Conservation (phyloP, 805 yeast species). For the Candida koratica region DNA sequence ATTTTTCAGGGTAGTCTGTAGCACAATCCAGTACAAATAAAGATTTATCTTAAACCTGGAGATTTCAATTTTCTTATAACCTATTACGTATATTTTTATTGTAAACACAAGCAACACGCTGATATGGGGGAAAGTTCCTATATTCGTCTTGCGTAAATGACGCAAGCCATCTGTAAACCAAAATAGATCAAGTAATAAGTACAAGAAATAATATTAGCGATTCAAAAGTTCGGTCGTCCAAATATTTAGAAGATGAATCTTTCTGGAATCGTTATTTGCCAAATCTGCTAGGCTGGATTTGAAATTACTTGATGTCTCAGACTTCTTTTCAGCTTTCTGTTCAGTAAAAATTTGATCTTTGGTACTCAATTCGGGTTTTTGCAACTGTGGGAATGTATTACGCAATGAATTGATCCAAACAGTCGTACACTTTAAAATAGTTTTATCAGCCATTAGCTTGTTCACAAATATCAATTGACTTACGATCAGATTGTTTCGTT, state of each 20-base stretch:
- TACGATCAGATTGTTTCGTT: constrained; percentile 2
- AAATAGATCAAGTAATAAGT: too few relatives aligned
- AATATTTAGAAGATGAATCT: constrained; percentile 1
- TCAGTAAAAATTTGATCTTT: constrained; percentile 34
- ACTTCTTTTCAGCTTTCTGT: constrained; percentile 23
- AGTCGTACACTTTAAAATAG: not conserved
- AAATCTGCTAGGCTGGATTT: not conserved
- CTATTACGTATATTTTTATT: not conserved
- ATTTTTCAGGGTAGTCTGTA: too few relatives aligned
- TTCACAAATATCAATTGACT: constrained; percentile 7
- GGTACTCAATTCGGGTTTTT: constrained; percentile 27
- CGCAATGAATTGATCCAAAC: constrained; percentile 15
- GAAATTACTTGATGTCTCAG: not conserved
- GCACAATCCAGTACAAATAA: too few relatives aligned
- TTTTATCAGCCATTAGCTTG: not conserved
- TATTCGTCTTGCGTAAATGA: too few relatives aligned
- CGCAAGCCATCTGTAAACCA: too few relatives aligned
- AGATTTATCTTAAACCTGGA: too few relatives aligned
- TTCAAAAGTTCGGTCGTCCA: constrained; percentile 6
- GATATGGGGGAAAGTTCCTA: too few relatives aligned
- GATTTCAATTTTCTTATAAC: too few relatives aligned
- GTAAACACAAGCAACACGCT: too few relatives aligned
- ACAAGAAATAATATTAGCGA: too few relatives aligned
- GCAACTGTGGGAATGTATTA: constrained; percentile 25
- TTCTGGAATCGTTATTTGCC: not conserved